Evolutionary conservation across 352 stramenopile species (phyloP), one percentile per base, ranked within the genome.

Genomic region (Phytophthora vignae): DNA sequence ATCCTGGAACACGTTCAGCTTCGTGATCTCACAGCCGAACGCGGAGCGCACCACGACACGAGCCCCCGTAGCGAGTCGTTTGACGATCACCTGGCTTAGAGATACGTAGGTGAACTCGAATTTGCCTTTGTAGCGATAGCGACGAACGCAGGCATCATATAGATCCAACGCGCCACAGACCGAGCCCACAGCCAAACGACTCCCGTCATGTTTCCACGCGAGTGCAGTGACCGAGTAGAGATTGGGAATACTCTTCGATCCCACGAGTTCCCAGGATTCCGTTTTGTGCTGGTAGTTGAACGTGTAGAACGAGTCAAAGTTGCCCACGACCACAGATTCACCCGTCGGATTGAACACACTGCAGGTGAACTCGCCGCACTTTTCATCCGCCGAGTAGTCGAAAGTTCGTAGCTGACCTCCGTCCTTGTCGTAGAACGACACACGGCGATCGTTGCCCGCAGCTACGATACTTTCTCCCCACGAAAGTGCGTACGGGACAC

Each of bases 41-140:
- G 88, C 71, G 6, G 87, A 97, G 2, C 91, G 90, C 25, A 98
- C 83, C 25, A 98, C 90, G 19, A 98, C 93, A 36, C 91, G 80
- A 12, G 79, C 85, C 19, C 92, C 93, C 22, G 82, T 98, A 12
- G 87, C 83, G 11, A 98, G 84, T 1, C 88, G 84, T 80, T 98
- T 98, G 22, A 99, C 93, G 66, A 98, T 98, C 53, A 98, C 93
- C 77, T 98, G 94, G 57, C 86, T 97, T 44, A 96, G 74, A 21
- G 88, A 98, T 52, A 98, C 92, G 65, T 99, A 99, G 50, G 94
- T 98, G 70, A 98, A 97, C 82, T 98, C 96, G 61, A 99, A 99
- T 56, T 94, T 96, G 58, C 92, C 92, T 69, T 98, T 98, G 83
- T 98, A 98, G 4, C 87, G 83, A 61, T 92, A 97, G 33, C 96